Base-by-base conservation (phyloP, 1,139 yeast genomes). In the Yamadazyma triangularis region DNA sequence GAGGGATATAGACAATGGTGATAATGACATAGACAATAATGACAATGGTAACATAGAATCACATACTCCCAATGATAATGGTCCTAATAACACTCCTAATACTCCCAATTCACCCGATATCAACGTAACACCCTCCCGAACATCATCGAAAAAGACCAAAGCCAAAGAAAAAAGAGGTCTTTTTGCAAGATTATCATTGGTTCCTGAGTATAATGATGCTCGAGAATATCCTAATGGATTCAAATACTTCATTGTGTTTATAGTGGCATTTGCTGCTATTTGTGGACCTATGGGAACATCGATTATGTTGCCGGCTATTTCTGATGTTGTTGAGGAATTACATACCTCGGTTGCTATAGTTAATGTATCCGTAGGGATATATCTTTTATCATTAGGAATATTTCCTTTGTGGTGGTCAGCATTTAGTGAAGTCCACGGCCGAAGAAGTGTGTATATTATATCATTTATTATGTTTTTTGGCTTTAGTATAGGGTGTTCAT, bases 221-320 rank as follows among this genome's bases (percentile, higher is more conserved):
- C 59, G 87, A 34, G 74, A 73, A 16, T 78, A 81, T 44, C 78
- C 86, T 3, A 33, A 41, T 1, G 31, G 40, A 2, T 50, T 68
- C 36, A 83, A 86, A 47, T 49, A 57, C 34, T 33, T 67, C n/a
- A 66, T 86, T 31, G 83, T 84, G 2, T 58, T 73, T 21, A 61
- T 83, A 18, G 75, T 85, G 24, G 89, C 93, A 0, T 62, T 74
- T 38, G 88, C 91, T 4, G 85, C 89, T 2, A 63, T 82, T 51
- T 71, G 84, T 30, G 95, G 95, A 0, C 95, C 96, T 8, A 82
- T 87, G 89, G 95, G 94, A n/a, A 81, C 94, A 1, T 79, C 91
- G 1, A 83, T 87, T 36, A 67, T 86, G 53, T 70, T 84, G 31
- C 95, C 96, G 0, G 93, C 93, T 0, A 73, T 85, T 27, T 73